Base-by-base conservation (phyloP, 2,329 filamentous ascomycete genomes). In the Ceratocystis variospora region DNA sequence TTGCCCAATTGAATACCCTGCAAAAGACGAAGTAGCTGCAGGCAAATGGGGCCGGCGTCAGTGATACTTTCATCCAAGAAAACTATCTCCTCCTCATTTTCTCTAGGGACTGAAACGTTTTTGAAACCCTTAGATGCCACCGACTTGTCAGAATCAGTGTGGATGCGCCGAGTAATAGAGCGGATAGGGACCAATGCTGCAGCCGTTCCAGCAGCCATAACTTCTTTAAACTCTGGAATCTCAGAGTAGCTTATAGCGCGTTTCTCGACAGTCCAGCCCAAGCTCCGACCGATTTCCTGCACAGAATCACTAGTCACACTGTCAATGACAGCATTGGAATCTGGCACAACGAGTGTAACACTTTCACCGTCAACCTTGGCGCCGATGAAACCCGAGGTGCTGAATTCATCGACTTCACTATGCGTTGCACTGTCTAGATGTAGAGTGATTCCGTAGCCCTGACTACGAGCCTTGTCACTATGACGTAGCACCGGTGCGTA, bases 321-420 rank as follows among this genome's bases (percentile, higher is more conserved):
- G 73, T 90, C 85, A 73, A 97, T 96, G 50, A 95, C 89, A 72
- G 87, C 91, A 72, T 85, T 87, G 72, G 88, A 93, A 75, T 95
- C 88, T 0, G 93, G 92, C n/a, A 94, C 86, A 4, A 94, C 86
- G 12, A 68, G 41, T 3, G 64, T 66, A 2, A 97, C 78, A 10
- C 88, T 79, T 37, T 82, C 76, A 3, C 79, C 77, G 33, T 72
- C 75, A 66, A 81, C 81, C 70, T 82, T 80, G 5, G 89, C 87
- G 2, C 91, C 94, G 70, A 97, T 88, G 75, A 99, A 97, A 0
- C 90, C 93, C 69, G 87, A 92, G 0, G 94, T 97, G 70, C 88
- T 94, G 74, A 97, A 99, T 80, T 99, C 93, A 73, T 99, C 93
- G 69, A 99, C 84, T 74, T 95, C 90, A 68, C 84, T 87, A 71